These are phyloP conservation scores for Schizopora paradoxa DNA, from an alignment of 1,284 basidiomycete genomes.

Conservation along the genomic window DNA sequence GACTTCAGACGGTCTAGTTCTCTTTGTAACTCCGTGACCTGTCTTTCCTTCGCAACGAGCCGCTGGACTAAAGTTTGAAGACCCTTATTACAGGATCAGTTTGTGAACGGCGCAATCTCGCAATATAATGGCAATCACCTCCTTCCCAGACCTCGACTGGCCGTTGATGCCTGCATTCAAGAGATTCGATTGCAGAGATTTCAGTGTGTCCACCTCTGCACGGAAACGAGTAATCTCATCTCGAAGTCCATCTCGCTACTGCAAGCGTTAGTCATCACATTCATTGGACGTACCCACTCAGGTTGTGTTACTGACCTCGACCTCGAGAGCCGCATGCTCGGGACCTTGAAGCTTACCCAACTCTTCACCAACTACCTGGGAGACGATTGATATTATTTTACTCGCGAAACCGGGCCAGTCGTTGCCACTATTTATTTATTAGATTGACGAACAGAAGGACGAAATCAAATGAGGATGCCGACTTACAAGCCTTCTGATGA, in stretches of 20 bases:
- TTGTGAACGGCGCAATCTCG: not conserved
- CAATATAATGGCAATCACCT: conserved; percentile 31
- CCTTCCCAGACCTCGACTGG: conserved; percentile 27
- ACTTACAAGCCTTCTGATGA: no score
- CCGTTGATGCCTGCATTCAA: not conserved
- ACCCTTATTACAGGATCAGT: conserved; percentile 35
- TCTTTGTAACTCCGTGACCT: conserved; percentile 68
- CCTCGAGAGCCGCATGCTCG: no score
- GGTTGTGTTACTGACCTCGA: no score
- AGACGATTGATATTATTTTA: no score
- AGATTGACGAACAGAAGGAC: no score
- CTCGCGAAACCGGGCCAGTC: no score
- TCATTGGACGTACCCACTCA: no score
- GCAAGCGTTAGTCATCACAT: not conserved
- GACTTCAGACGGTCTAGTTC: conserved; percentile 64
- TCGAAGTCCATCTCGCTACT: conserved; percentile 46
- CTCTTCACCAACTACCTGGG: no score
- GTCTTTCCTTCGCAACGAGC: conserved; percentile 79
- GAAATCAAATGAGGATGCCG: no score
- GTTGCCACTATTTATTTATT: no score
- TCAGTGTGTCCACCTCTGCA: conserved; percentile 62
- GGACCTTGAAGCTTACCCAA: no score
- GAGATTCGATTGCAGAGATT: conserved; percentile 43
- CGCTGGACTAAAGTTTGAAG: conserved; percentile 79
- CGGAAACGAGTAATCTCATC: conserved; percentile 53